Percentiles rank a stretch among this genome's conserved stretches.
Conservation (phyloP, 202 grass and related monocot genomes). For the Panicum virgatum region DNA sequence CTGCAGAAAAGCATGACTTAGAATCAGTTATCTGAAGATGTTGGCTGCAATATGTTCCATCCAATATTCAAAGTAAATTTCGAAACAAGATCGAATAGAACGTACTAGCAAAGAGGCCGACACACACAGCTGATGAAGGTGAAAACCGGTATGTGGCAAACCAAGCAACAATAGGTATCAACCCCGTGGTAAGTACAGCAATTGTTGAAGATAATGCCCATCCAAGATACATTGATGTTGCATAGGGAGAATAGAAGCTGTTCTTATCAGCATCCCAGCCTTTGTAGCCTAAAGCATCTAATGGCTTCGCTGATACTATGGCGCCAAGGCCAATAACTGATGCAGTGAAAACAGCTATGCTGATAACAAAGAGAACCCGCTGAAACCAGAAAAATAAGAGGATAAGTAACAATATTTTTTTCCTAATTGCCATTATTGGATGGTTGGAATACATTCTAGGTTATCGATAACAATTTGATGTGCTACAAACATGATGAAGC, state of each 20-base stretch:
- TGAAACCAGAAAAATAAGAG: conserved; percentile 50
- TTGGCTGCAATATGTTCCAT: not conserved
- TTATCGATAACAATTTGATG: conserved; percentile 17
- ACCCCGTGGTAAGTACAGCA: conserved; percentile 72
- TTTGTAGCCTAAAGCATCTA: conserved; percentile 94
- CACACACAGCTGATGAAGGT: conserved; percentile 87
- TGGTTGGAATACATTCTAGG: conserved; percentile 20
- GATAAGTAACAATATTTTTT: conserved; percentile 32
- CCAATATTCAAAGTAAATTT: conserved; percentile 22
- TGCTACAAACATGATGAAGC: not conserved
- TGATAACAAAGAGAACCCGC: conserved; percentile 67
- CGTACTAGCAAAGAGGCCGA: conserved; percentile 81
- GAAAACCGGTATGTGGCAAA: conserved; percentile 94
- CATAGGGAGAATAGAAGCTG: conserved; percentile 86
- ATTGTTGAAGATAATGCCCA: conserved; percentile 92
- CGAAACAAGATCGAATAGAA: conserved; percentile 27
- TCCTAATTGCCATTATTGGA: conserved; percentile 1
- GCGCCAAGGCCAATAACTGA: conserved; percentile 91
- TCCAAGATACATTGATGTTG: conserved; percentile 95
- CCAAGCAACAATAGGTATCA: conserved; percentile 94
- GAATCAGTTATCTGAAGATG: conserved; percentile 18
- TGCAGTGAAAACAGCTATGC: conserved; percentile 71
- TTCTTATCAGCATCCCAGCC: conserved; percentile 90
- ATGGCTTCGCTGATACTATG: conserved; percentile 95
- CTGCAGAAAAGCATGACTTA: conserved; percentile 50